phyloP scores from a whole-genome alignment of 768 basidiomycete species.

The Rubroboletus pulcherrimus region DNA sequence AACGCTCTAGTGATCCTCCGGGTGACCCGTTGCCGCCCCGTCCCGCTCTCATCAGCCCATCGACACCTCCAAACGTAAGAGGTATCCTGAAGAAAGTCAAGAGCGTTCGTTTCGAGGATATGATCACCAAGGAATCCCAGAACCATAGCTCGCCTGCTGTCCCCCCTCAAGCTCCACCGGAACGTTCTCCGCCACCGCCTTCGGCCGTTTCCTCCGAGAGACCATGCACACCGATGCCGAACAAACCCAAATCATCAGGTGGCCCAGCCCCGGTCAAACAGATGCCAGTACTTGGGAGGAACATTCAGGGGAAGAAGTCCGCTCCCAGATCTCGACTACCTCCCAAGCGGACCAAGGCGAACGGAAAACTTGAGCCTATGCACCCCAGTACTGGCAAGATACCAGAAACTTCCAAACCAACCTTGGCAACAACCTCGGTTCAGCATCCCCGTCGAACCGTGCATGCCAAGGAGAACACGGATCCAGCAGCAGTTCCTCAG shows the following conservation, averaged over 20 bases:
- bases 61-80: conserved; percentile 29
- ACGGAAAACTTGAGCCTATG: conserved; percentile 2
- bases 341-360: conserved; percentile 12
- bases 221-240: conserved; percentile 10
- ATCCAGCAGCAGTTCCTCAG: not conserved
- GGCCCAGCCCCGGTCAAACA: not conserved
- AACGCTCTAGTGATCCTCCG: conserved; percentile 15
- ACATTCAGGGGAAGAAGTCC: conserved; percentile 11
- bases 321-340: conserved; percentile 12
- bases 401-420: conserved; percentile 4
- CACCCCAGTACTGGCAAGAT: not conserved
- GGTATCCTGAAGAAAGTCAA: conserved; percentile 40
- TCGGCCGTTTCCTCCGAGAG: conserved; percentile 4
- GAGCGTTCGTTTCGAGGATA: conserved; percentile 37
- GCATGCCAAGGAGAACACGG: conserved; percentile 15
- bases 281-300: not conserved
- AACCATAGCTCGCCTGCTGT: not conserved
- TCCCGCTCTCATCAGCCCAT: conserved; percentile 23
- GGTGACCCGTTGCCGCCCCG: conserved; percentile 18
- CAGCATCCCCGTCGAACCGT: conserved; percentile 17
- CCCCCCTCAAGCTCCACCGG: not conserved
- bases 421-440: not conserved
- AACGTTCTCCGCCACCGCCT: conserved; percentile 7
- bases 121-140: conserved; percentile 1
- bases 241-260: not conserved